Percentiles rank a stretch among this genome's conserved stretches.
phyloP scores from a whole-genome alignment of 2,329 filamentous ascomycete genomes.

The Neofusicoccum sp. region DNA sequence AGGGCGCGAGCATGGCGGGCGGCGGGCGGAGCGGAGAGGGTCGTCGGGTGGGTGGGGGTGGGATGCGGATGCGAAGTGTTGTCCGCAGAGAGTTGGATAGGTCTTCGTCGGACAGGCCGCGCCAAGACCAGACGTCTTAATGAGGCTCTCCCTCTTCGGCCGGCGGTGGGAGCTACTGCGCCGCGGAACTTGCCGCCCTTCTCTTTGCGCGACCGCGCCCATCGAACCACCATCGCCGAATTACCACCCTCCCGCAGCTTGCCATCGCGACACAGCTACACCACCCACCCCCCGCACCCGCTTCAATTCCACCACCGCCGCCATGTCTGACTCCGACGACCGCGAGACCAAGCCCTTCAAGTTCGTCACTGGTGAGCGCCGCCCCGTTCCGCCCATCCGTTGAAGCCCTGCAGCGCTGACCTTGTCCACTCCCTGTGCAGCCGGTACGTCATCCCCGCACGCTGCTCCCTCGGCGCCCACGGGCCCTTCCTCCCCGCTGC shows the following conservation, averaged over 20 bases:
- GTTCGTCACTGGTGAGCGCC: slow-evolving; percentile 91
- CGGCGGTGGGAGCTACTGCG: slow-evolving; percentile 7
- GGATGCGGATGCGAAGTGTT: slow-evolving; percentile 29
- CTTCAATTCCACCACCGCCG: slow-evolving; percentile 49
- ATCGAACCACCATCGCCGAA: slow-evolving; percentile 16
- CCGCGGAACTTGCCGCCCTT: slow-evolving; percentile 14
- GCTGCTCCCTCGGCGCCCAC: not conserved
- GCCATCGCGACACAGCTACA: slow-evolving; percentile 31
- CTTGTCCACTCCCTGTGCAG: slow-evolving; percentile 31
- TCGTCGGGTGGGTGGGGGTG: slow-evolving; percentile 24
- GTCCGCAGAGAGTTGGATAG: slow-evolving; percentile 14
- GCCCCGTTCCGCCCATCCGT: slow-evolving; percentile 23
- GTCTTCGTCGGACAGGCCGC: not conserved
- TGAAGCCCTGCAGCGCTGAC: slow-evolving; percentile 43
- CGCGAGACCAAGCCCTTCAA: slow-evolving; percentile 99
- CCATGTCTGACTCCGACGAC: slow-evolving; percentile 87
- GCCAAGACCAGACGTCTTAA: slow-evolving; percentile 2
- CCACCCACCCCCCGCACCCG: slow-evolving; percentile 25
- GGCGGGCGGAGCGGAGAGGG: slow-evolving; percentile 30
- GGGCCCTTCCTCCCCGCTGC: not conserved
- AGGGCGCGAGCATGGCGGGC: slow-evolving; percentile 37
- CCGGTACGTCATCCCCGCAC: slow-evolving; percentile 44
- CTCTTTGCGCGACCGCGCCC: slow-evolving; percentile 9
- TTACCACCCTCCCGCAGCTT: slow-evolving; percentile 20
- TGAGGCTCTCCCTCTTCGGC: slow-evolving; percentile 7